Evolutionary conservation across 2,329 filamentous ascomycete genomes (phyloP).

Genomic region (Alternaria arbusti): DNA sequence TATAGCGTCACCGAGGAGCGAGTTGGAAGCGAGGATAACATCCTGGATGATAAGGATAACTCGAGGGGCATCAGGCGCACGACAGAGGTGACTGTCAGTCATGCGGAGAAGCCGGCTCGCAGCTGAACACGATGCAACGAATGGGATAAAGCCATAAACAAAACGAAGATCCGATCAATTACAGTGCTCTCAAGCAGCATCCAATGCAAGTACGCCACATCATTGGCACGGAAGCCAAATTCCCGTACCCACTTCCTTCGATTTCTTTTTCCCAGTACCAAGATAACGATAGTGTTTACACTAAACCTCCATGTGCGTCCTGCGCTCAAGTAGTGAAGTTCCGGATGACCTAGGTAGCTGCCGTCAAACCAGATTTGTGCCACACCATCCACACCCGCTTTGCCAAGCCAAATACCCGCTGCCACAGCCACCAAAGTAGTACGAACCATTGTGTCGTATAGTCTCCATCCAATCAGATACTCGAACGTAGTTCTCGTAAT

Average conservation of each 20-base stretch:
- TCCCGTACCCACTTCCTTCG: background rate
- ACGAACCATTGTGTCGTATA: background rate
- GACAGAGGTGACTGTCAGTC: no score
- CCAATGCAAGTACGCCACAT: background rate
- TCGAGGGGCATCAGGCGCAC: no score
- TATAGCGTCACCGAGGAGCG: no score
- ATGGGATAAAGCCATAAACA: no score
- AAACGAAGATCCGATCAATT: no score
- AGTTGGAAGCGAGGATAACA: no score
- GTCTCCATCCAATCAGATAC: background rate
- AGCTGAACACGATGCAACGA: no score
- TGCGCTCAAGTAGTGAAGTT: background rate
- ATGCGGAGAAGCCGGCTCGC: no score
- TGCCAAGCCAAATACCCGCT: slow-evolving; percentile 28
- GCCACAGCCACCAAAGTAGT: slow-evolving; percentile 16
- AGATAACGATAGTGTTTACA: background rate
- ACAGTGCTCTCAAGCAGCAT: no score
- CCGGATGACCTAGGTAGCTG: background rate
- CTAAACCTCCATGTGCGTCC: background rate
- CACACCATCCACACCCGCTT: background rate
- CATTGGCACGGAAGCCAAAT: background rate
- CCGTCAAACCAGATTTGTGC: background rate
- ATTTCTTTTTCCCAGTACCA: background rate
- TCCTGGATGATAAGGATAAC: no score
- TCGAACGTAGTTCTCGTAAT: background rate